These are phyloP conservation scores for Yarrowia yakushimensis DNA, from an alignment of 805 yeast species.

Conservation along the genomic window DNA sequence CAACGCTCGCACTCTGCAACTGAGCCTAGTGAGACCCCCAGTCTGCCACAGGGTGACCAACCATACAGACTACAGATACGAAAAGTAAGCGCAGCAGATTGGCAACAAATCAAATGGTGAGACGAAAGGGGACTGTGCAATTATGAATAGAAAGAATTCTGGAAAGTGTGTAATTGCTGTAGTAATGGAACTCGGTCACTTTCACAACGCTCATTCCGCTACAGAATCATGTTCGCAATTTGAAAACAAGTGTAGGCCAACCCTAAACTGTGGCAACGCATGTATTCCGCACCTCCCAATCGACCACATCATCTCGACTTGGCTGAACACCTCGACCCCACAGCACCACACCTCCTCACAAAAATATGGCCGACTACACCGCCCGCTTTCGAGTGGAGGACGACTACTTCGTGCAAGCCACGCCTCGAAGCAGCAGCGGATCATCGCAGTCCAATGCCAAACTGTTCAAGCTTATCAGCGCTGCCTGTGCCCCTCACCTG, in stretches of 20 bases:
- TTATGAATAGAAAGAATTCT: no score
- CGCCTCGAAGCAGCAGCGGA: neutral
- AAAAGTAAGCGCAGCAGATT: neutral
- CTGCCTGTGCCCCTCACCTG: conserved; percentile 83
- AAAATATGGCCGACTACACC: conserved; percentile 16
- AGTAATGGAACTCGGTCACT: no score
- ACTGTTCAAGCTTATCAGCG: conserved; percentile 23
- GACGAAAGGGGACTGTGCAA: no score
- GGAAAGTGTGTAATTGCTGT: no score
- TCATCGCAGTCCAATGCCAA: conserved; percentile 21
- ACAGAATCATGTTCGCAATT: no score
- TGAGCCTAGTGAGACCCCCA: neutral
- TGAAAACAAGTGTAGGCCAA: conserved; percentile 2
- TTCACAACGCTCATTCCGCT: no score
- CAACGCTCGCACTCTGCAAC: neutral
- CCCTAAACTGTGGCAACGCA: conserved; percentile 25
- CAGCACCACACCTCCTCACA: neutral
- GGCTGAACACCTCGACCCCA: neutral
- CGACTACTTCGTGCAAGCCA: conserved; percentile 18
- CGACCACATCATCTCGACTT: conserved; percentile 3
- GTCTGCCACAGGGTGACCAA: neutral
- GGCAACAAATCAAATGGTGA: neutral
- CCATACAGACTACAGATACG: neutral
- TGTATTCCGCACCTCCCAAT: conserved; percentile 23
- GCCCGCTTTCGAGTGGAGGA: conserved; percentile 22